These are phyloP conservation scores for Suillus occidentalis DNA, from an alignment of 768 basidiomycete genomes.

Conservation along the genomic window DNA sequence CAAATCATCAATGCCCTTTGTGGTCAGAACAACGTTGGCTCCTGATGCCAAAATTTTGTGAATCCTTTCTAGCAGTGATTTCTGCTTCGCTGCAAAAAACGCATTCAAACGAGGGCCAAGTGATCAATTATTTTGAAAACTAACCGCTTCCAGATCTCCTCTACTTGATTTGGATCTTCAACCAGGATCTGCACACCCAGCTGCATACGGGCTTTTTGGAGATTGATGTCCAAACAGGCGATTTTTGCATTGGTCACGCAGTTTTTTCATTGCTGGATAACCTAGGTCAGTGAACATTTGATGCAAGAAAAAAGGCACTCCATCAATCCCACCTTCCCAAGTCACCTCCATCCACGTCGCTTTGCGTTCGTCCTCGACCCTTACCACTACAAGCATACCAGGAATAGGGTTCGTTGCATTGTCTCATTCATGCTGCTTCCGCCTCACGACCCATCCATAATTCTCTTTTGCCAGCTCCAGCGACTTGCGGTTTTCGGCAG, in stretches of 20 bases:
- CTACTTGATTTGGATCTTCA: conserved; percentile 93
- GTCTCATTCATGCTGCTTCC: background rate
- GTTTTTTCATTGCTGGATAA: conserved; percentile 89
- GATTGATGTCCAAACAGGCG: conserved; percentile 97
- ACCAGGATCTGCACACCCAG: conserved; percentile 96
- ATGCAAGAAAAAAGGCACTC: background rate
- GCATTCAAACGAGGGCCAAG: background rate
- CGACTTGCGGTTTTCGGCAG: conserved; percentile 1
- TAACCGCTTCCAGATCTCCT: conserved; percentile 92
- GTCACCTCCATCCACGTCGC: conserved; percentile 1
- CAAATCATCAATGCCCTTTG: conserved; percentile 97
- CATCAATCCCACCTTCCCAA: background rate
- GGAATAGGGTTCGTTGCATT: conserved; percentile 3
- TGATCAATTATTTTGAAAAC: conserved; percentile 20
- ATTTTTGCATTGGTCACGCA: conserved; percentile 93
- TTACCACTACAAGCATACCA: background rate
- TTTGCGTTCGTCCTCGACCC: background rate
- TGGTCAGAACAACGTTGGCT: conserved; percentile 95
- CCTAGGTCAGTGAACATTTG: conserved; percentile 9
- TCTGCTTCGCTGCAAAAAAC: conserved; percentile 76
- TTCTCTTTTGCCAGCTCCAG: background rate
- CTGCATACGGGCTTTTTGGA: conserved; percentile 96
- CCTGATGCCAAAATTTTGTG: conserved; percentile 94
- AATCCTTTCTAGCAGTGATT: conserved; percentile 92
- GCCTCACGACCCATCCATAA: background rate